Evolutionary conservation across 1,284 basidiomycete genomes (phyloP).

Genomic region (Ceratobasidium theobromae): DNA sequence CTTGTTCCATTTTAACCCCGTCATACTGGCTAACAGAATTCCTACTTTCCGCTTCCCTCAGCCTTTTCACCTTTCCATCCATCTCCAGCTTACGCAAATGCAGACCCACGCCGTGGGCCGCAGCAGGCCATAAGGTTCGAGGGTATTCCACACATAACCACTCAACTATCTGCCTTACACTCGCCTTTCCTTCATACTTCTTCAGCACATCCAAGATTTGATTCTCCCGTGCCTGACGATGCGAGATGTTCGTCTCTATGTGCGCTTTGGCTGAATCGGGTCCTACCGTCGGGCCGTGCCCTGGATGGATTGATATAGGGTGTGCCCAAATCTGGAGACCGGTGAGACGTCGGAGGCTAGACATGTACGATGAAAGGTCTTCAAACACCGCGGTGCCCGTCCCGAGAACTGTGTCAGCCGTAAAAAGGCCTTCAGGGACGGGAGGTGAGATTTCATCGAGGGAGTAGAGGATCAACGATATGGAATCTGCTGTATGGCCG

Average conservation of each 20-base stretch:
- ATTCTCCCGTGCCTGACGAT: conserved; percentile 79
- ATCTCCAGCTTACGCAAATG: conserved; percentile 74
- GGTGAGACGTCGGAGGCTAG: conserved; percentile 65
- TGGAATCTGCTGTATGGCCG: conserved; percentile 88
- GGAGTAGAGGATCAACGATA: conserved; percentile 63
- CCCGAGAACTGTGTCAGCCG: conserved; percentile 89
- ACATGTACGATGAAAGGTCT: conserved; percentile 74
- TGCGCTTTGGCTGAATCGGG: conserved; percentile 54
- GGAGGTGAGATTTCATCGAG: not conserved
- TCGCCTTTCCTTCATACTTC: conserved; percentile 53
- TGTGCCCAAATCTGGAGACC: conserved; percentile 42
- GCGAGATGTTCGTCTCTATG: conserved; percentile 74
- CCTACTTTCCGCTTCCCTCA: not conserved
- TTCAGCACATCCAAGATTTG: conserved; percentile 70
- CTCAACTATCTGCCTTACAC: conserved; percentile 60
- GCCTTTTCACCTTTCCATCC: conserved; percentile 57
- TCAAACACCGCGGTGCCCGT: conserved; percentile 90
- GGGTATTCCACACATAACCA: conserved; percentile 72
- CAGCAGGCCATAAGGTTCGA: conserved; percentile 69
- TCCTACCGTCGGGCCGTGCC: conserved; percentile 78
- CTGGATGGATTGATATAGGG: conserved; percentile 66
- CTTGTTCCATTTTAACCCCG: conserved; percentile 4
- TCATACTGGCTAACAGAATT: not conserved
- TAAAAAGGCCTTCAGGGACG: conserved; percentile 71
- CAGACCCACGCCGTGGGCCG: conserved; percentile 65